Percentiles rank a stretch among this genome's conserved stretches.
Evolutionary conservation across 2,329 filamentous ascomycete genomes (phyloP).

Genomic region (Ilyonectria robusta): DNA sequence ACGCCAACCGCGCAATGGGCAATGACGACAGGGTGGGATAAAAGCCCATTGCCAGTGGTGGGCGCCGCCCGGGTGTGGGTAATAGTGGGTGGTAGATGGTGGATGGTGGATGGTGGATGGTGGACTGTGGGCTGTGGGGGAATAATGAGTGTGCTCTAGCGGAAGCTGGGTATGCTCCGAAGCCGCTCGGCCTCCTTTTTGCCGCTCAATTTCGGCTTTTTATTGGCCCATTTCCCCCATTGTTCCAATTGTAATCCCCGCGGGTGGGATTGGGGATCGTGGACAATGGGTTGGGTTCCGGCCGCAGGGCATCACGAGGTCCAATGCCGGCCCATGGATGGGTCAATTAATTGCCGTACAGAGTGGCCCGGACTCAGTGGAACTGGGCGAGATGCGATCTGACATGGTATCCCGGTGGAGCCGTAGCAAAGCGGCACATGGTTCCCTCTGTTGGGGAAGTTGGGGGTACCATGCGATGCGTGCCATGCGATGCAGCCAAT

Average conservation of each 20-base stretch:
- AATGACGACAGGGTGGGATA: slow-evolving; percentile 10
- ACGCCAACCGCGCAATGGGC: slow-evolving; percentile 1
- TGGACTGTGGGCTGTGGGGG: not conserved
- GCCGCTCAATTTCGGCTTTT: not conserved
- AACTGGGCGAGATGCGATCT: slow-evolving; percentile 8
- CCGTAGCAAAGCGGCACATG: not conserved
- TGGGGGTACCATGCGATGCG: not conserved
- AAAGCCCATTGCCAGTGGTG: not conserved
- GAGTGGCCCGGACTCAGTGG: not conserved
- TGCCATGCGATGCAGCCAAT: not conserved
- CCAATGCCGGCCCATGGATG: slow-evolving; percentile 25
- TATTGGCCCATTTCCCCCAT: not conserved
- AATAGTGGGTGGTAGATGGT: not conserved
- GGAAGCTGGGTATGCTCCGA: not conserved
- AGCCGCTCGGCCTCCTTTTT: slow-evolving; percentile 8
- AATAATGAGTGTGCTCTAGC: not conserved
- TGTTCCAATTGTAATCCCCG: not conserved
- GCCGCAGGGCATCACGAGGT: slow-evolving; percentile 22
- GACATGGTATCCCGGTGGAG: not conserved
- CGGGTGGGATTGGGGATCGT: slow-evolving; percentile 2
- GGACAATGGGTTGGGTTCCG: slow-evolving; percentile 14
- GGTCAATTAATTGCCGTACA: not conserved
- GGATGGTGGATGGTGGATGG: too few species aligned
- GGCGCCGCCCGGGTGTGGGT: not conserved
- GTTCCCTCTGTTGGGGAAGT: slow-evolving; percentile 3